Percentiles rank a stretch among this genome's conserved stretches.
Evolutionary conservation across 441 rosid species (phyloP).

Genomic region (Manihot esculenta): DNA sequence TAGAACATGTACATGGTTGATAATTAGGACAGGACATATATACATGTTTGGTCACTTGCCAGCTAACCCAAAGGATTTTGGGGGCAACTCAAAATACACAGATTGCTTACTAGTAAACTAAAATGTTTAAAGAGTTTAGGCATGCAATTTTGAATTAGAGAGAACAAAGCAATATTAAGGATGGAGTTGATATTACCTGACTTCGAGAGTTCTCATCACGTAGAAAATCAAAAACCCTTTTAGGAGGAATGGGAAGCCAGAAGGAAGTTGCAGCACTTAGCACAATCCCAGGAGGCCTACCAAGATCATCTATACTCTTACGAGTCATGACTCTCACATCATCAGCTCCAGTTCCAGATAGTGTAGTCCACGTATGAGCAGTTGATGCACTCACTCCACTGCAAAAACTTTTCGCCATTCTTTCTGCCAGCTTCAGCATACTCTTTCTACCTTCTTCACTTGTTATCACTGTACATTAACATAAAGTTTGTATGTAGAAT

Average conservation of each 20-base stretch:
- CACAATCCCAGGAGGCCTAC: conserved; percentile 80
- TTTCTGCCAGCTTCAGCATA: conserved; percentile 71
- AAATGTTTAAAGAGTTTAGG: too few species aligned
- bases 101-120: too few species aligned
- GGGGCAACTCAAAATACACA: too few species aligned
- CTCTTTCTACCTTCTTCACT: conserved; percentile 62
- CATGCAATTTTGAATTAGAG: too few species aligned
- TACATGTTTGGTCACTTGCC: too few species aligned
- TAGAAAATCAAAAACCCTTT: conserved; percentile 68
- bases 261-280: conserved; percentile 88
- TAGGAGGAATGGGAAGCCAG: conserved; percentile 80
- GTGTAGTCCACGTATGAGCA: conserved; percentile 63
- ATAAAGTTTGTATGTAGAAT: neutral
- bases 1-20: too few species aligned
- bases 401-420: conserved; percentile 79
- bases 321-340: conserved; percentile 80
- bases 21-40: too few species aligned
- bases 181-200: conserved; percentile 40
- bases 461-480: conserved; percentile 45
- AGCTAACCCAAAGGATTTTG: too few species aligned
- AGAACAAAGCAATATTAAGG: too few species aligned
- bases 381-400: conserved; percentile 68
- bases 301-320: conserved; percentile 76
- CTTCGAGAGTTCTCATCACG: conserved; percentile 67
- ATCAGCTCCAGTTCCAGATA: conserved; percentile 62